These are phyloP conservation scores for Phytophthora nicotianae DNA, from an alignment of 352 stramenopile genomes.

Conservation along the genomic window DNA sequence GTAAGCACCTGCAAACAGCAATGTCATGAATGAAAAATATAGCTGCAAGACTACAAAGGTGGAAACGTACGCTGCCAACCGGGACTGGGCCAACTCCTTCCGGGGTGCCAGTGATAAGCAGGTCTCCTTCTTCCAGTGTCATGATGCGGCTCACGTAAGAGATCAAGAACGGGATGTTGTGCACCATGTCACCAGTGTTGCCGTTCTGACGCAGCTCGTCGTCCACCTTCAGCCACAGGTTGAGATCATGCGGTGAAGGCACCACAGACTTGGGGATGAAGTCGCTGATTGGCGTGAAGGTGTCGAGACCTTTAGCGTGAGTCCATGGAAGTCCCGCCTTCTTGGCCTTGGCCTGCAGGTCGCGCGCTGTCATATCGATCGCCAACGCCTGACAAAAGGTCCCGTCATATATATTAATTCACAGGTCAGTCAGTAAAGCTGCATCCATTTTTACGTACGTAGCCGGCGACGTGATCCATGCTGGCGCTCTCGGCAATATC, in stretches of 20 bases:
- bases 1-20: slow-evolving; percentile 50
- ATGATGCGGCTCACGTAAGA: slow-evolving; percentile 83
- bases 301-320: slow-evolving; percentile 77
- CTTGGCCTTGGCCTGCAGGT: slow-evolving; percentile 81
- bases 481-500: slow-evolving; percentile 66
- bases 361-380: slow-evolving; percentile 84
- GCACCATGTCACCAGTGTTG: slow-evolving; percentile 82
- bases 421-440: slow-evolving; percentile 1
- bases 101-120: slow-evolving; percentile 87
- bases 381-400: slow-evolving; percentile 47
- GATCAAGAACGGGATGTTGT: slow-evolving; percentile 80
- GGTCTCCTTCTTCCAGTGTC: slow-evolving; percentile 83
- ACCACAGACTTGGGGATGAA: slow-evolving; percentile 77
- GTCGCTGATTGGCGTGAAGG: slow-evolving; percentile 82
- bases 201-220: slow-evolving; percentile 73
- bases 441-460: slow-evolving; percentile 35
- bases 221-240: slow-evolving; percentile 85
- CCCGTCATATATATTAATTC: background rate
- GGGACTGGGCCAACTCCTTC: slow-evolving; percentile 76
- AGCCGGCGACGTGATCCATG: slow-evolving; percentile 75
- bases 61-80: slow-evolving; percentile 55
- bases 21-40: slow-evolving; percentile 6
- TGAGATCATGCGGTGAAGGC: slow-evolving; percentile 66
- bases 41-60: background rate
- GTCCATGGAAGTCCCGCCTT: slow-evolving; percentile 79